Evolutionary conservation across 2,329 filamentous ascomycete species (phyloP), one percentile per base, ranked within the genome.

Genomic region (Botrytis hyacinthi): DNA sequence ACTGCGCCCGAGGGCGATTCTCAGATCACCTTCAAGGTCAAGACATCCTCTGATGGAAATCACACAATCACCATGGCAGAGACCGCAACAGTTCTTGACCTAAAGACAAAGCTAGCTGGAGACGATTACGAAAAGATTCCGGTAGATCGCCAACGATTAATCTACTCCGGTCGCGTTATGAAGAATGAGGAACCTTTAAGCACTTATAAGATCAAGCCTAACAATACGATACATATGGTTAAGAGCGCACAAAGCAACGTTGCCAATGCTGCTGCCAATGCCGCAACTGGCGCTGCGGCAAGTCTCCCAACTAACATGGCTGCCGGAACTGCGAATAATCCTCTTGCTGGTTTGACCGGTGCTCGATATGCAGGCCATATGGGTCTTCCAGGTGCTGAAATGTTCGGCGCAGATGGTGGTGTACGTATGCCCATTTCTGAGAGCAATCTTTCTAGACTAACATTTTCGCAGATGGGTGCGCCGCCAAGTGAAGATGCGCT

Each of bases 131-230:
- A 97, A 82, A 92, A 97, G 82, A 90, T 97, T 73, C 92, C 96
- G 48, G 87, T 91, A 71, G 94, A 97, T 80, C 90, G 94, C 78
- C 95, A 98, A 84, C 93, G 96, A 75, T 87, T 99, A 76, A 99
- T 99, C 84, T 99, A 98, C 86, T 98, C 95, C 9, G 96, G 96
- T 71, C 92, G 95, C 75, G 95, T 99, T 75, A 90, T 99, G 85
- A 99, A 98, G 86, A 96, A 99, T 82, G 90, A 92, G 74, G 95
- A 99, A 79, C 91, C 92, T 0, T 85, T 99, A 61, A 90, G 87
- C 76, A 89, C 90, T 73, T 97, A 97, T 86, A 98, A 98, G 86
- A 95, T 99, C 83, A 98, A 98, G 87, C 88, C 93, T 77, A 94
- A 95, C 76, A 96, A 98, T 83, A 98, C 95, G 29, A 90, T 99